Evolutionary conservation across 148 eudicot species (phyloP).

Genomic region (Oxyria digyna): DNA sequence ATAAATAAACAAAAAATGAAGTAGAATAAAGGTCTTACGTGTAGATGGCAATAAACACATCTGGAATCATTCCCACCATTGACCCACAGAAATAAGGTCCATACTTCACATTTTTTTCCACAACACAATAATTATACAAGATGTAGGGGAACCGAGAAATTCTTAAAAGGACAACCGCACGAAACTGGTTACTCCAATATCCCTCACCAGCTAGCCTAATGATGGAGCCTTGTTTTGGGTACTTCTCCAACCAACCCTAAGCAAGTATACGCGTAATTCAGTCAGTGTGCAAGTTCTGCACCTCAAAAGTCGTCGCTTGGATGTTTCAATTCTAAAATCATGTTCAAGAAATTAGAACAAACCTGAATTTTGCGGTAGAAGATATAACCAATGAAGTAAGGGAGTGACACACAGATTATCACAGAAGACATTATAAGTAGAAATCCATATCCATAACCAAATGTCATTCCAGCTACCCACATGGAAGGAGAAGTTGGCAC

Average conservation of each 20-base stretch:
- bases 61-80: no score
- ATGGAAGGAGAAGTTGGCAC: conserved; percentile 65
- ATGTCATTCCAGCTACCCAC: conserved; percentile 91
- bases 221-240: no score
- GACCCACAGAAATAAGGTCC: no score
- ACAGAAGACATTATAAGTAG: conserved; percentile 38
- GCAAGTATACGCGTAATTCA: no score
- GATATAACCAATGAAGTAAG: conserved; percentile 49
- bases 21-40: no score
- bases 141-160: conserved; percentile 76
- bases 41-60: no score
- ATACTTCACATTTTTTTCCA: conserved; percentile 64
- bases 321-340: background rate
- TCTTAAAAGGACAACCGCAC: conserved; percentile 54
- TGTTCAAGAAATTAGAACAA: conserved; percentile 11
- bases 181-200: no score
- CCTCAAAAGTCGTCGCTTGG: no score
- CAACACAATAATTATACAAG: conserved; percentile 58
- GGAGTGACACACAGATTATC: conserved; percentile 53
- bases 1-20: no score
- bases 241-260: no score
- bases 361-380: conserved; percentile 61
- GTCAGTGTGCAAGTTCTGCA: no score
- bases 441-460: conserved; percentile 78
- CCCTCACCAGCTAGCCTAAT: no score